Evolutionary conservation across 768 basidiomycete species (phyloP).

Genomic region (Termitomyces sp.): DNA sequence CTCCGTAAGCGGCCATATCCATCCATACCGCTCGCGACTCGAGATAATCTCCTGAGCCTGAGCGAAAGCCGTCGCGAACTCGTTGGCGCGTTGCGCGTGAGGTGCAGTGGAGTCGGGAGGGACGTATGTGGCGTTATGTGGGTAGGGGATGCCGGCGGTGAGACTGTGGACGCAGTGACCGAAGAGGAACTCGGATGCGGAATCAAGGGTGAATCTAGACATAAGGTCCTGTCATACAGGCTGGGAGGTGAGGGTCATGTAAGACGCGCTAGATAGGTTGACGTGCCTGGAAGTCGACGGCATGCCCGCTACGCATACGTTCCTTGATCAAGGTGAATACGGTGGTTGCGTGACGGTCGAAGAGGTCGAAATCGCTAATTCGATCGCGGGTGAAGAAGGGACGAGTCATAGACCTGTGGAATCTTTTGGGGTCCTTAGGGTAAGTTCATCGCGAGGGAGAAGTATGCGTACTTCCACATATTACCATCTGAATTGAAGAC

Average conservation of each 20-base stretch:
- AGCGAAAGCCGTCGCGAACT: slow-evolving; percentile 47
- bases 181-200: slow-evolving; percentile 65
- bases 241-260: not conserved
- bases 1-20: slow-evolving; percentile 54
- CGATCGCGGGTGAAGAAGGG: slow-evolving; percentile 62
- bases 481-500: slow-evolving; percentile 70
- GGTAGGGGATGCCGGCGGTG: slow-evolving; percentile 48
- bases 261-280: not conserved
- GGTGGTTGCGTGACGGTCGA: slow-evolving; percentile 50
- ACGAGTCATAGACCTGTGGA: slow-evolving; percentile 62
- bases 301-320: slow-evolving; percentile 44
- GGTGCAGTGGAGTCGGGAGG: slow-evolving; percentile 19
- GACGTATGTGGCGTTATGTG: slow-evolving; percentile 32
- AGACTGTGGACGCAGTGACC: slow-evolving; percentile 56
- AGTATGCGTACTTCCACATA: slow-evolving; percentile 33
- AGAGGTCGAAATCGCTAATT: slow-evolving; percentile 58
- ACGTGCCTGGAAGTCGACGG: slow-evolving; percentile 57
- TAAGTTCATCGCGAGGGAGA: not conserved
- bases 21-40: slow-evolving; percentile 38
- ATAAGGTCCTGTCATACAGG: slow-evolving; percentile 47
- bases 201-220: slow-evolving; percentile 62
- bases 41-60: slow-evolving; percentile 42
- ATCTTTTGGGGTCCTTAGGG: slow-evolving; percentile 26
- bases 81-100: slow-evolving; percentile 30
- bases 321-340: slow-evolving; percentile 42